Conservation (phyloP, 768 basidiomycete genomes). For the Austroboletus eburneus region DNA sequence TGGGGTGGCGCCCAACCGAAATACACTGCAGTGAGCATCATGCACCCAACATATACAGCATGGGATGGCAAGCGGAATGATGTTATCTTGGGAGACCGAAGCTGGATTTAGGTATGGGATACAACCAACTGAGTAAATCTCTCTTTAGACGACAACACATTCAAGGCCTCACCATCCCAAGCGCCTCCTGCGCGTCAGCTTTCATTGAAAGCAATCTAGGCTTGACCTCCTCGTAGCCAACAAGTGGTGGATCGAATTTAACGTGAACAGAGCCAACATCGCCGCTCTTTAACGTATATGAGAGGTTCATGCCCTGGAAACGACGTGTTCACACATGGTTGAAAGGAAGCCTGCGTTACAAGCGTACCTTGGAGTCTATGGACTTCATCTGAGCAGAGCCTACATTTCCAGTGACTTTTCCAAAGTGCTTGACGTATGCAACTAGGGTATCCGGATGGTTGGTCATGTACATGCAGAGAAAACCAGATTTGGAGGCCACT, state of each 20-base stretch:
- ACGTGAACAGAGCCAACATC: constrained; percentile 46
- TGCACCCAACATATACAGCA: constrained; percentile 12
- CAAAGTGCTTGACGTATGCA: constrained; percentile 76
- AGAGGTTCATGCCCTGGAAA: constrained; percentile 67
- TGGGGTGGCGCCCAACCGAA: constrained; percentile 15
- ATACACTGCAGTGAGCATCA: constrained; percentile 17
- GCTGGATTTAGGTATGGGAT: constrained; percentile 32
- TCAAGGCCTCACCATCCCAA: constrained; percentile 64
- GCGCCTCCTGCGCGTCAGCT: constrained; percentile 68
- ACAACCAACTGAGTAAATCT: neutral
- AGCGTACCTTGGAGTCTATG: constrained; percentile 58
- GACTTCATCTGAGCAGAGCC: constrained; percentile 64
- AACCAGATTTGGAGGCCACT: constrained; percentile 70
- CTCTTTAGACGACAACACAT: neutral
- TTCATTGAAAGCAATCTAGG: constrained; percentile 79
- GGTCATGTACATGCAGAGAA: constrained; percentile 82
- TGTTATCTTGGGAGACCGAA: constrained; percentile 57
- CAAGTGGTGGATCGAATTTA: constrained; percentile 65
- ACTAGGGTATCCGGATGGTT: constrained; percentile 81
- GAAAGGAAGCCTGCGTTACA: too few relatives aligned
- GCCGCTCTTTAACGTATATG: constrained; percentile 52
- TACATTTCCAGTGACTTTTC: constrained; percentile 53
- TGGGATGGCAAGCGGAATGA: constrained; percentile 49
- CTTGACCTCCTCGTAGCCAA: constrained; percentile 78
- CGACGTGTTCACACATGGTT: too few relatives aligned